Base-by-base conservation (phyloP, 2,329 filamentous ascomycete genomes). In the Talaromyces albobiverticillius region DNA sequence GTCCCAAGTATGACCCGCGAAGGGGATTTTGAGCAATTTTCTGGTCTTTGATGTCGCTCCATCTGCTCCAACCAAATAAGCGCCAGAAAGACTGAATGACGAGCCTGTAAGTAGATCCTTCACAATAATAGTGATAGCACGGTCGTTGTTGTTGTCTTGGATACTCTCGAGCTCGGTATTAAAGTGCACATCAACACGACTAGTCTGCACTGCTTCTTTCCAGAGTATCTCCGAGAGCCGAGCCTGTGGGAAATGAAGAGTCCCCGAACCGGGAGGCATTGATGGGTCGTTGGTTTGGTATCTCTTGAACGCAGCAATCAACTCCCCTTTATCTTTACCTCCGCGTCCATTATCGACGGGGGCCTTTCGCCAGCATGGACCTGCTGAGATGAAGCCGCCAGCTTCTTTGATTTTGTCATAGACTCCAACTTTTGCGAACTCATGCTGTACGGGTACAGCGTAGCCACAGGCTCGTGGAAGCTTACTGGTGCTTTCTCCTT, bases 401-500 rank as follows among this genome's bases (percentile, higher is more conserved):
- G 65, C 62, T n/a, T n/a, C n/a, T 20, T 71, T 71, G 13, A 80
- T 69, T 60, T 79, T 75, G n/a, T 78, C 76, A 16, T 86, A 69
- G 10, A 86, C 76, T 1, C 83, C 83, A 0, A 83, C 83, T n/a
- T 80, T 76, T 38, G 72, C 64, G 46, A 87, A 75, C 55, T 84
- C 82, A 36, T 79, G 79, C 41, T 83, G 77, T 1, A 82, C 82
- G 1, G 82, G 76, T 0, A 80, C 75, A 3, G 79, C 81, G 64
- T 85, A 86, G 66, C 85, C 82, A 2, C 83, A 81, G 13, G 84
- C 84, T 25, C 84, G 81, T 0, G 84, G 84, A 54, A 82, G 81
- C 54, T 79, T 73, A 69, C 85, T 81, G 43, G 86, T 73, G 51
- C 78, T 71, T 23, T 74, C 64, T 2, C 78, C 75, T 2, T 78